A percentile compares a stretch with the other conserved stretches of the same genome.
phyloP scores from a whole-genome alignment of 2,329 filamentous ascomycete genomes.

The Atkinsonella hypoxylon region DNA sequence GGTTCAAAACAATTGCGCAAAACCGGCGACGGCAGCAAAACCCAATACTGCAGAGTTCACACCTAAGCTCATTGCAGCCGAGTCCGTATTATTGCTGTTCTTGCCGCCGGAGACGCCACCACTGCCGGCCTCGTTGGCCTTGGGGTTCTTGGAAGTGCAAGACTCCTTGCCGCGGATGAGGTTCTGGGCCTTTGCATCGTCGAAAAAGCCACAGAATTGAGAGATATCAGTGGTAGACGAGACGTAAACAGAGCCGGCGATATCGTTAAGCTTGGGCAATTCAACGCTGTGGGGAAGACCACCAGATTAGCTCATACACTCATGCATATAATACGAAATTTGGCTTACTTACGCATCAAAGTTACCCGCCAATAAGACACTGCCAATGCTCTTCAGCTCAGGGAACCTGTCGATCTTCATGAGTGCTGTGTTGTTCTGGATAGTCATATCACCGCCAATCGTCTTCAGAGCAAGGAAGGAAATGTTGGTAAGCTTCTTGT shows the following conservation, averaged over 20 bases:
- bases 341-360: constrained; percentile 59
- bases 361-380: constrained; percentile 73
- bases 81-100: constrained; percentile 21
- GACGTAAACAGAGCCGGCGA: constrained; percentile 61
- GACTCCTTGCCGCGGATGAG: constrained; percentile 30
- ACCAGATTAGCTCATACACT: background rate
- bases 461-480: constrained; percentile 55
- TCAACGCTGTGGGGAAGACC: constrained; percentile 42
- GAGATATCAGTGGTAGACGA: constrained; percentile 51
- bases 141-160: constrained; percentile 39
- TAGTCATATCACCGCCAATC: constrained; percentile 67
- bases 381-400: constrained; percentile 60
- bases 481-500: constrained; percentile 57
- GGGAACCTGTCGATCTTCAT: constrained; percentile 53
- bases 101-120: constrained; percentile 16
- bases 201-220: constrained; percentile 41
- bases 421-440: constrained; percentile 83
- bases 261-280: constrained; percentile 54
- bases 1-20: constrained; percentile 41
- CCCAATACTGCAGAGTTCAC: constrained; percentile 36
- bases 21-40: constrained; percentile 32
- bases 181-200: constrained; percentile 26
- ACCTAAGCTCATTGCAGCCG: constrained; percentile 31
- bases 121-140: constrained; percentile 36
- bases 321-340: background rate